Evolutionary conservation across 106 monocot genomes (phyloP).

Genomic region (Vanilla planifolia): DNA sequence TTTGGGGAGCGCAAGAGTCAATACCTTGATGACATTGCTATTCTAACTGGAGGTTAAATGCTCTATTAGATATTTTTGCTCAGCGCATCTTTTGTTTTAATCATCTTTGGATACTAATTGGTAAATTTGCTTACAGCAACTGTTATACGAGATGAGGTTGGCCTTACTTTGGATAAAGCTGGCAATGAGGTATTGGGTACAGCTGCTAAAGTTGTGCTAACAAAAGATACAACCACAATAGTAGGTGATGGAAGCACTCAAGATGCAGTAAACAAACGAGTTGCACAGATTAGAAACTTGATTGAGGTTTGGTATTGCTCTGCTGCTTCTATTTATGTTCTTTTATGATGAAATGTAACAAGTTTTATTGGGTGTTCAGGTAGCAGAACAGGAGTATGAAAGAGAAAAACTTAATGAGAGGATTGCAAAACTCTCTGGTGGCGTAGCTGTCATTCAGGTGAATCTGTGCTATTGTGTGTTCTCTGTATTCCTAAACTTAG

Average conservation of each 20-base stretch:
- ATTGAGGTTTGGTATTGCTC: conserved; percentile 42
- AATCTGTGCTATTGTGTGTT: too few relatives aligned
- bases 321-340: not conserved
- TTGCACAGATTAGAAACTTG: conserved; percentile 52
- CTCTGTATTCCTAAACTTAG: too few relatives aligned
- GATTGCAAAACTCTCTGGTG: conserved; percentile 71
- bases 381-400: conserved; percentile 61
- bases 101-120: not conserved
- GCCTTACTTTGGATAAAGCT: conserved; percentile 64
- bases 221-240: conserved; percentile 58
- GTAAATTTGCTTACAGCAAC: conserved; percentile 32
- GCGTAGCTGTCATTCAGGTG: conserved; percentile 84
- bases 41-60: conserved; percentile 73
- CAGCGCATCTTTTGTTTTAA: not conserved
- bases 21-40: conserved; percentile 86
- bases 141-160: conserved; percentile 71
- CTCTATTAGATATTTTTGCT: not conserved
- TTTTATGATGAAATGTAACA: not conserved
- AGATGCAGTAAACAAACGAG: conserved; percentile 54
- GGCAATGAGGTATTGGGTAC: conserved; percentile 74
- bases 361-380: conserved; percentile 15
- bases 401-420: conserved; percentile 75
- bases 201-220: conserved; percentile 66
- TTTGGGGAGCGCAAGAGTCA: conserved; percentile 90
- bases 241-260: conserved; percentile 73